Percentiles rank a stretch among this genome's conserved stretches.
Conservation (phyloP, 345 rosid genomes). For the Dimocarpus longan region DNA sequence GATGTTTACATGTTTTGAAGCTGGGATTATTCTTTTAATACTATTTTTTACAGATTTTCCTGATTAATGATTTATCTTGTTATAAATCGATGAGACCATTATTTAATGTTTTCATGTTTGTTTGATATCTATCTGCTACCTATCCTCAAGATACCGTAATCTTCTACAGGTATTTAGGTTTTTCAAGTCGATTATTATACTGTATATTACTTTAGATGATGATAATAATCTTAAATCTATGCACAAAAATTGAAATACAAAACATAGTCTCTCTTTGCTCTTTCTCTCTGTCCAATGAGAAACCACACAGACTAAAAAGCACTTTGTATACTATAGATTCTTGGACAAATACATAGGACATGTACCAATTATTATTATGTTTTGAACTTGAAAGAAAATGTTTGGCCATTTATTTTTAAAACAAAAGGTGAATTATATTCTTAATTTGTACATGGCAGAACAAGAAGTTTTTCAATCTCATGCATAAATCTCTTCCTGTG, state of each 20-base stretch:
- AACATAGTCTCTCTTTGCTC: background rate
- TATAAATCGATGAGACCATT: background rate
- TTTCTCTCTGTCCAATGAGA: slow-evolving; percentile 12
- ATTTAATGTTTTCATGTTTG: background rate
- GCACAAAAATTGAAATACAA: background rate
- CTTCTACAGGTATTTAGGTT: background rate
- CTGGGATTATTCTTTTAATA: background rate
- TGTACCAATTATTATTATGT: background rate
- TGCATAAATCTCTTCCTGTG: background rate
- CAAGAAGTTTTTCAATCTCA: no score
- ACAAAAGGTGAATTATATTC: no score
- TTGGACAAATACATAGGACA: slow-evolving; percentile 24
- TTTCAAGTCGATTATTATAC: slow-evolving; percentile 1
- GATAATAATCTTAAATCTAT: background rate
- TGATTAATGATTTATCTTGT: no score
- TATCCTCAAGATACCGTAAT: background rate
- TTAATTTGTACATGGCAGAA: no score
- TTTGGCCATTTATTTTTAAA: background rate
- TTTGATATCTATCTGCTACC: background rate
- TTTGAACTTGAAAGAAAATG: background rate
- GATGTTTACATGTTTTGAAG: background rate
- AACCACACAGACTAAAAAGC: background rate
- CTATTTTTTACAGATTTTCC: background rate
- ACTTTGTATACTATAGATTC: slow-evolving; percentile 14
- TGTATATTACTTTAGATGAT: background rate